Percentiles rank a stretch among this genome's conserved stretches.
These are phyloP conservation scores for Leucocoprinus sp. DNA, from an alignment of 768 basidiomycete genomes.

Conservation along the genomic window DNA sequence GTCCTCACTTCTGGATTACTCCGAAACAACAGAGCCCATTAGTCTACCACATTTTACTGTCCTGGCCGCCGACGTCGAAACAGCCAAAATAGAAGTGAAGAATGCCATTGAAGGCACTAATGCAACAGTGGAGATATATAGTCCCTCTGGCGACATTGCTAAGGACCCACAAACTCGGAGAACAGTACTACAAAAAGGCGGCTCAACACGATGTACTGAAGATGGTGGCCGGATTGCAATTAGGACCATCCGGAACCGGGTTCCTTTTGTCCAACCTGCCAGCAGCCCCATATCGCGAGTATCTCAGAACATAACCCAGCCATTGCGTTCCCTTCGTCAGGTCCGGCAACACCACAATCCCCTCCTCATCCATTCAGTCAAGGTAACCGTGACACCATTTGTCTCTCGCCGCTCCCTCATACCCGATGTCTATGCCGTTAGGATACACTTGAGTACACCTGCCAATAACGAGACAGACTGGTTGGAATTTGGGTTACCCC, in stretches of 20 bases:
- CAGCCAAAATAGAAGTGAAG: slow-evolving; percentile 45
- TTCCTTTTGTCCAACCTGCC: slow-evolving; percentile 21
- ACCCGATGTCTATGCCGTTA: slow-evolving; percentile 51
- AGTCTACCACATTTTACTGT: slow-evolving; percentile 63
- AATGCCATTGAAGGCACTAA: slow-evolving; percentile 43
- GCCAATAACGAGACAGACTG: slow-evolving; percentile 55
- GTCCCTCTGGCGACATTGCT: slow-evolving; percentile 44
- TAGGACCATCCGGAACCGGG: slow-evolving; percentile 25
- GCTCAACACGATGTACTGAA: slow-evolving; percentile 51
- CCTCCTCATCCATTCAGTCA: slow-evolving; percentile 53
- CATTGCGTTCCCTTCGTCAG: slow-evolving; percentile 21
- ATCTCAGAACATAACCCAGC: slow-evolving; percentile 19
- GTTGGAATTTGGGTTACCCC: slow-evolving; percentile 70
- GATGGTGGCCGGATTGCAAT: slow-evolving; percentile 53
- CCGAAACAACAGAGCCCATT: slow-evolving; percentile 34
- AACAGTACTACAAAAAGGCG: slow-evolving; percentile 54
- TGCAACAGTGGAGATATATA: slow-evolving; percentile 52
- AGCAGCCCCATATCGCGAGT: slow-evolving; percentile 21
- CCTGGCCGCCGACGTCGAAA: slow-evolving; percentile 58
- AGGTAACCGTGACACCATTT: slow-evolving; percentile 46
- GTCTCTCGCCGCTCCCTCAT: slow-evolving; percentile 19
- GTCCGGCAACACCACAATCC: slow-evolving; percentile 50
- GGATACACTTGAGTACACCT: slow-evolving; percentile 47
- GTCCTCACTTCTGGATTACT: slow-evolving; percentile 11
- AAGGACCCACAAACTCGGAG: slow-evolving; percentile 55